These are phyloP conservation scores for Pseudogymnoascus sp. DNA, from an alignment of 2,329 filamentous ascomycete species.

Conservation along the genomic window DNA sequence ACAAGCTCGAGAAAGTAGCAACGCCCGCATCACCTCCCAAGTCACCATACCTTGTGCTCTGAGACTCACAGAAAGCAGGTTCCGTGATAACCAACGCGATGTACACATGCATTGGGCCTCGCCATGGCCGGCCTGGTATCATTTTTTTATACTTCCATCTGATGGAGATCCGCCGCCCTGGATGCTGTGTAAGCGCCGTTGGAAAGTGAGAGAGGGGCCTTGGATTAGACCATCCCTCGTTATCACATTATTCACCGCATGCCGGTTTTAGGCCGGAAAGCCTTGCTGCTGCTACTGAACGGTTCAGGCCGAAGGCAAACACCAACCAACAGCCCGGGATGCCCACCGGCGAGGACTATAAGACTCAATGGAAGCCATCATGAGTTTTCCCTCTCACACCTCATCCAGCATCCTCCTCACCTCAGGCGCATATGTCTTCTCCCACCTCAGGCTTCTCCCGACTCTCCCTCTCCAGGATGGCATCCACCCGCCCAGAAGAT, in stretches of 20 bases:
- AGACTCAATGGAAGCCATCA: background rate
- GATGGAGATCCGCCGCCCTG: background rate
- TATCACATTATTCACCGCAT: background rate
- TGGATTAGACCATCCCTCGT: background rate
- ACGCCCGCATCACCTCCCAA: background rate
- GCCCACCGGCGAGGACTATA: background rate
- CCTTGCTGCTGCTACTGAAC: background rate
- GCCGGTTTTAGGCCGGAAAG: background rate
- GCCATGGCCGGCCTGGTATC: background rate
- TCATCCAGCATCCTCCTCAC: background rate
- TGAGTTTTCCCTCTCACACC: background rate
- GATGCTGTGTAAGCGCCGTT: background rate
- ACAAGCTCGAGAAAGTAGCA: background rate
- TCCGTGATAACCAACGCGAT: background rate
- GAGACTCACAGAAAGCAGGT: background rate
- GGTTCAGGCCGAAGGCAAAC: background rate
- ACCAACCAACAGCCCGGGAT: background rate
- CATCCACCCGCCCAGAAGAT: conserved; percentile 1
- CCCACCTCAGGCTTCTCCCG: background rate
- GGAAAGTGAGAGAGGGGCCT: background rate
- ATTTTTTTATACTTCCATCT: background rate
- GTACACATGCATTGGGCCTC: background rate
- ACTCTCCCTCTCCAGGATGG: background rate
- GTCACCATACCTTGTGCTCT: background rate
- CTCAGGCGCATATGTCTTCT: conserved; percentile 3